These are phyloP conservation scores for Fomitopsis pulvina DNA, from an alignment of 768 basidiomycete species.

Conservation along the genomic window DNA sequence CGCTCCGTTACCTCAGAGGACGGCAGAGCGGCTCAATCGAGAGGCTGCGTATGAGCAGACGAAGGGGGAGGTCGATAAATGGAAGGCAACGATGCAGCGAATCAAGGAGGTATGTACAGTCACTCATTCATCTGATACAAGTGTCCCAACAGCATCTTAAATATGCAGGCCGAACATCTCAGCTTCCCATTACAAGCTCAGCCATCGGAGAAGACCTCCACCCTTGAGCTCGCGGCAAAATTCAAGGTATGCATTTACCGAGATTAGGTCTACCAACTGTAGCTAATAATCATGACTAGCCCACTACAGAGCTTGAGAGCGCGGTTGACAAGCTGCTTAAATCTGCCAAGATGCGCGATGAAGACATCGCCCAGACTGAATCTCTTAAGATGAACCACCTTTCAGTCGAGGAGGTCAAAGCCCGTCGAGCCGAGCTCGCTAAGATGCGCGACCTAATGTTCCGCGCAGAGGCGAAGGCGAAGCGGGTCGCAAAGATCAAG, in stretches of 20 bases:
- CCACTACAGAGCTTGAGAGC: slow-evolving; percentile 78
- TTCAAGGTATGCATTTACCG: slow-evolving; percentile 58
- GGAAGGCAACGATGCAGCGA: slow-evolving; percentile 86
- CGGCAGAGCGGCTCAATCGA: slow-evolving; percentile 86
- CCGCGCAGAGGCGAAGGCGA: slow-evolving; percentile 86
- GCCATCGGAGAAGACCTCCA: slow-evolving; percentile 49
- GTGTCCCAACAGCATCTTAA: not conserved
- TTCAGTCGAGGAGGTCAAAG: slow-evolving; percentile 78
- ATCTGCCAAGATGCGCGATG: slow-evolving; percentile 75
- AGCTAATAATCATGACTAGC: slow-evolving; percentile 34
- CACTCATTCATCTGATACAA: slow-evolving; percentile 1
- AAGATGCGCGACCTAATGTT: slow-evolving; percentile 92
- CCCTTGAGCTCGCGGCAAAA: slow-evolving; percentile 70
- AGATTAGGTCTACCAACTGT: not conserved
- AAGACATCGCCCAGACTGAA: slow-evolving; percentile 73
- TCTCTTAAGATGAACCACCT: slow-evolving; percentile 81
- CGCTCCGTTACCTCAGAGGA: slow-evolving; percentile 80
- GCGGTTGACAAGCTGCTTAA: slow-evolving; percentile 78
- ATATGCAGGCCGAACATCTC: slow-evolving; percentile 68
- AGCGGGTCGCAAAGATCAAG: slow-evolving; percentile 91
- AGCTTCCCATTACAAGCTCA: slow-evolving; percentile 80
- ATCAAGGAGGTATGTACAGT: slow-evolving; percentile 67
- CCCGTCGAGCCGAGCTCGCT: slow-evolving; percentile 74
- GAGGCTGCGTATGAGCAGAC: slow-evolving; percentile 94
- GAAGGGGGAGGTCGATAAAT: slow-evolving; percentile 88